Percentiles rank a stretch among this genome's conserved stretches.
Conservation (phyloP, 2,329 filamentous ascomycete species). For the Pyricularia pennisetigena region DNA sequence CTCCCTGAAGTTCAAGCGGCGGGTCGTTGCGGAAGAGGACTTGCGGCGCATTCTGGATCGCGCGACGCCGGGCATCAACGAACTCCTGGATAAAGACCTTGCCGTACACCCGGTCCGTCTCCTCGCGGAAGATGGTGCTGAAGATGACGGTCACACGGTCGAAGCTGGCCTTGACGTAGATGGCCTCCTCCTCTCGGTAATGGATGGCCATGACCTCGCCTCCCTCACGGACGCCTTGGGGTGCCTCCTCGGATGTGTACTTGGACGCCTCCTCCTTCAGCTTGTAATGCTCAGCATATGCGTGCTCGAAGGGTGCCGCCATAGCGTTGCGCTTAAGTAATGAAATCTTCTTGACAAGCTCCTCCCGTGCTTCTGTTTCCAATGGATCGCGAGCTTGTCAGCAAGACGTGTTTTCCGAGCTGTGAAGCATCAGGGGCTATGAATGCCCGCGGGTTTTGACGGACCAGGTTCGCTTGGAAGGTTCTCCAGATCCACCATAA, state of each 20-base stretch:
- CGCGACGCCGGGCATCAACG: slow-evolving; percentile 86
- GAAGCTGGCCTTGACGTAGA: slow-evolving; percentile 94
- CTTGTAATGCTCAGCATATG: slow-evolving; percentile 84
- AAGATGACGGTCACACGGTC: slow-evolving; percentile 98
- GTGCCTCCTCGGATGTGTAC: slow-evolving; percentile 88
- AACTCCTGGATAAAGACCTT: slow-evolving; percentile 99
- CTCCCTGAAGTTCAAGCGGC: slow-evolving; percentile 78
- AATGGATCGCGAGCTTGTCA: background rate
- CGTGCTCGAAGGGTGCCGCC: slow-evolving; percentile 96
- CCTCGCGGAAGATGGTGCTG: slow-evolving; percentile 94
- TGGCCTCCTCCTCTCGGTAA: slow-evolving; percentile 97
- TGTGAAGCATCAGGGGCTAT: background rate
- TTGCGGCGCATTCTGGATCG: slow-evolving; percentile 96
- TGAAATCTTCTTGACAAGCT: slow-evolving; percentile 76
- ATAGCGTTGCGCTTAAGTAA: slow-evolving; percentile 96
- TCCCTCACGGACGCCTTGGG: slow-evolving; percentile 80
- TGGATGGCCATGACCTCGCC: slow-evolving; percentile 93
- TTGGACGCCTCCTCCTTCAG: slow-evolving; percentile 82
- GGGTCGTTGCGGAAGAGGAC: slow-evolving; percentile 94
- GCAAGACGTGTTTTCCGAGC: background rate
- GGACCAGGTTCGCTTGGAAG: slow-evolving; percentile 64
- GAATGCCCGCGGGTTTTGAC: slow-evolving; percentile 7
- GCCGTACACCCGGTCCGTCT: slow-evolving; percentile 94
- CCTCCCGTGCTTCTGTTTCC: slow-evolving; percentile 65
- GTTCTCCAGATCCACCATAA: slow-evolving; percentile 79